Evolutionary conservation across 495 filamentous ascomycete genomes (phyloP).

Genomic region (Tuber borchii): DNA sequence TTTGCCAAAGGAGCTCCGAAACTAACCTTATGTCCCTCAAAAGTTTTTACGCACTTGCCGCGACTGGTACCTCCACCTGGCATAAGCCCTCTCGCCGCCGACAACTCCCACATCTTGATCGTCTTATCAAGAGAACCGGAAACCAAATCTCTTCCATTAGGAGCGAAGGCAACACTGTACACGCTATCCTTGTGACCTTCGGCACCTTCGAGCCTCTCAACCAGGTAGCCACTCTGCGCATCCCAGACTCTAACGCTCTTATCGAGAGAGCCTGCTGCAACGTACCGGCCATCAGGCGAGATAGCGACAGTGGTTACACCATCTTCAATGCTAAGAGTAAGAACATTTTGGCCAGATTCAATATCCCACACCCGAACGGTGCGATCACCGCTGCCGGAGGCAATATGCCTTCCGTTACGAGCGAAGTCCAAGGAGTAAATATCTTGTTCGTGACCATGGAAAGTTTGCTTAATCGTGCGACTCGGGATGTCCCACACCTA

Average conservation of each 20-base stretch:
- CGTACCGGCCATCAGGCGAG: conserved; percentile 77
- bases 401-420: conserved; percentile 77
- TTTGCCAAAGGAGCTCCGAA: conserved; percentile 16
- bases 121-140: conserved; percentile 88
- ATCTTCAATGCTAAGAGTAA: conserved; percentile 78
- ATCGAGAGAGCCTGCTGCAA: conserved; percentile 80
- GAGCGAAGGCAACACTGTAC: conserved; percentile 87
- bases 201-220: conserved; percentile 75
- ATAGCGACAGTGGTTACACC: conserved; percentile 88
- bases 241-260: conserved; percentile 92
- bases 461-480: conserved; percentile 71
- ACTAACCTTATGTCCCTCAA: conserved; percentile 82
- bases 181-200: conserved; percentile 89
- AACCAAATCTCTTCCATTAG: conserved; percentile 78
- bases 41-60: conserved; percentile 77
- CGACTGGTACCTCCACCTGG: conserved; percentile 60
- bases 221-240: conserved; percentile 66
- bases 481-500: conserved; percentile 83
- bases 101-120: conserved; percentile 91
- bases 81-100: conserved; percentile 58
- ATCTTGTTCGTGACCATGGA: conserved; percentile 82
- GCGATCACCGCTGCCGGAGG: conserved; percentile 79
- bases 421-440: conserved; percentile 92
- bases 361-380: conserved; percentile 89
- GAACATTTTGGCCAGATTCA: conserved; percentile 62